Base-by-base conservation (phyloP, 2,329 filamentous ascomycete species). In the Paecilomyces sp. region DNA sequence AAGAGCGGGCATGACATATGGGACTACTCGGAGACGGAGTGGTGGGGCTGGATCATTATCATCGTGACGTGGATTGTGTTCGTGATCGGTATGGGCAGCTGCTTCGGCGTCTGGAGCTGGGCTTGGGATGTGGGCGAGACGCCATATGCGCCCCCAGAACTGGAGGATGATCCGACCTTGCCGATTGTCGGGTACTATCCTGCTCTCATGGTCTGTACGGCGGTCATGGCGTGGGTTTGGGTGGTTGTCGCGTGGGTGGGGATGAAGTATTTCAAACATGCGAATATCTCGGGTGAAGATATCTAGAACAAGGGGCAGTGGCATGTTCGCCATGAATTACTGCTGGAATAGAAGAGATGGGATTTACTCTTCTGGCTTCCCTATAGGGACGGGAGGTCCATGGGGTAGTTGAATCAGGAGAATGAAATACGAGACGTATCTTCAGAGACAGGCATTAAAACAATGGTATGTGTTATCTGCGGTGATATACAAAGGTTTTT, bases 211-310 rank as follows among this genome's bases (percentile, higher is more conserved):
- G 94, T 97, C 60, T 79, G 97, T 66, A 97, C 93, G 3, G 88
- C 88, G 55, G 90, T 99, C 30, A 97, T 99, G 90, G 92, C 92
- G 18, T 99, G 94, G 94, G 91, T 97, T 5, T 99, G 94, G 94
- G 94, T 97, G 18, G 86, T 96, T 12, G 88, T 95, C 60, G 94
- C 95, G 11, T 99, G 94, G 94, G 88, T 97, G 55, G 94, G 94
- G 25, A 97, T 99, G 93, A 99, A 99, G 74, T 97, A 97, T 75
- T 99, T 99, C 72, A 87, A 92, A 67, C 94, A 99, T 80, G 93
- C 94, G 34, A 96, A 96, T 79, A 95, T 97, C 70, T 90, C 82
- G 54, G 82, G 81, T 22, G 83, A 85, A 41, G 83, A 85, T 69
- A 74, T 64, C 52, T 71, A 41, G 62, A 34, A 9, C 9, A 1